phyloP scores from a whole-genome alignment of 2,329 filamentous ascomycete genomes.

The Cladosporium austrohemisphaericum region DNA sequence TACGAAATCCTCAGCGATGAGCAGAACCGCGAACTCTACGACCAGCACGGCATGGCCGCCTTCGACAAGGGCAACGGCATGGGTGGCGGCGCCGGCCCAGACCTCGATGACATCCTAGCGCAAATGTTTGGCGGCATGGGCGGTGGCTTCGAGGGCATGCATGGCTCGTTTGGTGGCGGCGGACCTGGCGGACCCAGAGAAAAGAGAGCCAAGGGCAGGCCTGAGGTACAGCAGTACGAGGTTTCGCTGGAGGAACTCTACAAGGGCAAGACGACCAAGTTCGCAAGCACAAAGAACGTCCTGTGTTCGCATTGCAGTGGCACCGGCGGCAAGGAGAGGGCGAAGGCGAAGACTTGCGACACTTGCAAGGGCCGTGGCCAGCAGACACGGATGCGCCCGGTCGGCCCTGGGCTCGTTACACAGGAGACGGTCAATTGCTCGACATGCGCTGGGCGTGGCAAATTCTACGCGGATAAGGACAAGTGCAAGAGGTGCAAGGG shows the following conservation, averaged over 20 bases:
- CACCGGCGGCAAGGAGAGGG: conserved; percentile 84
- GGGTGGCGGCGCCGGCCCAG: conserved; percentile 65
- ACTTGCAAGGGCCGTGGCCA: conserved; percentile 76
- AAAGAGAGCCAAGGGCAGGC: conserved; percentile 58
- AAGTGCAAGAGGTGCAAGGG: conserved; percentile 99
- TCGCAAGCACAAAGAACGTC: conserved; percentile 90
- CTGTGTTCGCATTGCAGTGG: conserved; percentile 86
- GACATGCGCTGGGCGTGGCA: conserved; percentile 79
- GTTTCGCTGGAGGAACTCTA: conserved; percentile 92
- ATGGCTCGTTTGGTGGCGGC: conserved; percentile 39
- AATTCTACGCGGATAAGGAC: conserved; percentile 91
- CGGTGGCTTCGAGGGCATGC: conserved; percentile 52
- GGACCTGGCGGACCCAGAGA: conserved; percentile 35
- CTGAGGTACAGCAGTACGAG: conserved; percentile 88
- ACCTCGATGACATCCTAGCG: conserved; percentile 86
- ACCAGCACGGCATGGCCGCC: conserved; percentile 90
- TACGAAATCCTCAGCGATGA: conserved; percentile 98
- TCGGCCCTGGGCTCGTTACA: conserved; percentile 82
- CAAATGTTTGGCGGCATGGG: conserved; percentile 73
- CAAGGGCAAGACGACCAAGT: conserved; percentile 97
- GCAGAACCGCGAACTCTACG: conserved; percentile 86
- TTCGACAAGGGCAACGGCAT: conserved; percentile 74
- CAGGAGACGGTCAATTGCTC: conserved; percentile 76
- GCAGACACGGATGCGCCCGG: conserved; percentile 72
- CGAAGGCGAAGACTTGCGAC: conserved; percentile 77